phyloP scores from a whole-genome alignment of 2,329 filamentous ascomycete species.

The Drechslerella dactyloides region DNA sequence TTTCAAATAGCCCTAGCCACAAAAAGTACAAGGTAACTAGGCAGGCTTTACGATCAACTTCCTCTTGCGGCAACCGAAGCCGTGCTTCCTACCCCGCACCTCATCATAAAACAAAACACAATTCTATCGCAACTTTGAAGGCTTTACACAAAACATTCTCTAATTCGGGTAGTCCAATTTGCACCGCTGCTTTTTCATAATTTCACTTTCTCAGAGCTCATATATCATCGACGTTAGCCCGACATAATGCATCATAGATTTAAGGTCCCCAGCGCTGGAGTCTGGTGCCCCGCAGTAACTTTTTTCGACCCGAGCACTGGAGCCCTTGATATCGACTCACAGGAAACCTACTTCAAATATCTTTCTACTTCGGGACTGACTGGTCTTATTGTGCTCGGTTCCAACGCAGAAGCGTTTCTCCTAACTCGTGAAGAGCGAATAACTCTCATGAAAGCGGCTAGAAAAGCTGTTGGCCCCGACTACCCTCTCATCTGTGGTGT shows the following conservation, averaged over 20 bases:
- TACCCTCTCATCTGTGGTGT: constrained; percentile 70
- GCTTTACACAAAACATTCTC: not conserved
- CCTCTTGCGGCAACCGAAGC: constrained; percentile 6
- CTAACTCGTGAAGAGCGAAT: constrained; percentile 67
- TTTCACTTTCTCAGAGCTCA: constrained; percentile 7
- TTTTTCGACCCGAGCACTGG: constrained; percentile 64
- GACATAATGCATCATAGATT: constrained; percentile 5
- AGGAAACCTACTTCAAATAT: constrained; percentile 64
- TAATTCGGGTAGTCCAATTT: not conserved
- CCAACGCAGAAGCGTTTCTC: constrained; percentile 66
- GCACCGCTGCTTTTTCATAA: not conserved
- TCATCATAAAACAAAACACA: not conserved
- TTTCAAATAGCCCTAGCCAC: not conserved
- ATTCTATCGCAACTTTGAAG: constrained; percentile 4
- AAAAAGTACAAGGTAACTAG: not conserved
- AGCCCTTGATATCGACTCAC: constrained; percentile 61
- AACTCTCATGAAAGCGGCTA: constrained; percentile 65
- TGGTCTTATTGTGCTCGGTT: constrained; percentile 65
- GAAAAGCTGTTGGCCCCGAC: constrained; percentile 62
- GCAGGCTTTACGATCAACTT: not conserved
- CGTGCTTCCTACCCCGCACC: constrained; percentile 9
- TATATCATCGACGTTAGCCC: constrained; percentile 3
- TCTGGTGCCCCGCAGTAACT: constrained; percentile 65
- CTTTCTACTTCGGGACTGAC: constrained; percentile 63
- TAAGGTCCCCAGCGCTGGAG: constrained; percentile 57